Conservation (phyloP, 2,329 filamentous ascomycete genomes). For the Hypoxylon sp. region DNA sequence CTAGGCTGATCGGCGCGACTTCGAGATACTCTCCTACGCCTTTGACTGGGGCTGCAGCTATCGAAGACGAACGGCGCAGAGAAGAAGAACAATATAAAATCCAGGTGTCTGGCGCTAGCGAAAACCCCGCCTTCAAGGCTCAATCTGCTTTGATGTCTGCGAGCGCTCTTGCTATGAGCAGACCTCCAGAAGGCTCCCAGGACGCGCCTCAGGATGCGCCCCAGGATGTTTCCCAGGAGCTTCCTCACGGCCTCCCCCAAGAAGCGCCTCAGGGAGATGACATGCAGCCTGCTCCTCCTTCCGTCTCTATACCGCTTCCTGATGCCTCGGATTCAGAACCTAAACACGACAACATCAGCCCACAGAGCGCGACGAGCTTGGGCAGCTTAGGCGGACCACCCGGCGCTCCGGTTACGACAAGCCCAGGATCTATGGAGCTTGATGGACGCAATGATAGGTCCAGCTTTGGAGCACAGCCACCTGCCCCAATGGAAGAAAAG, state of each 20-base stretch:
- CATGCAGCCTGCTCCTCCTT: conserved; percentile 42
- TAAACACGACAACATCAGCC: conserved; percentile 60
- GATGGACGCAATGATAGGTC: conserved; percentile 60
- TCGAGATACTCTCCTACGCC: conserved; percentile 62
- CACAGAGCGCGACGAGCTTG: conserved; percentile 60
- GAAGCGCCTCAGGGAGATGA: conserved; percentile 60
- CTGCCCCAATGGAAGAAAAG: conserved; percentile 67
- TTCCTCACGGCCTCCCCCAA: conserved; percentile 54
- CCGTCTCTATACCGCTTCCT: conserved; percentile 53
- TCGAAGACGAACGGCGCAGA: conserved; percentile 68
- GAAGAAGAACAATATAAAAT: conserved; percentile 62
- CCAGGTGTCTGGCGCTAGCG: conserved; percentile 63
- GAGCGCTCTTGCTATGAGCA: conserved; percentile 68
- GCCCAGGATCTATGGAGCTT: conserved; percentile 69
- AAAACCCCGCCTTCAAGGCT: conserved; percentile 69
- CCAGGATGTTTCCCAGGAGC: conserved; percentile 25
- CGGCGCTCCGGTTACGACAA: conserved; percentile 62
- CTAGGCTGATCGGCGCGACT: conserved; percentile 62
- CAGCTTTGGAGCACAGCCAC: conserved; percentile 58
- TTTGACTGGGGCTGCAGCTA: conserved; percentile 68
- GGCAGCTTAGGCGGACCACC: conserved; percentile 61
- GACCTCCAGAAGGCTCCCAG: conserved; percentile 66
- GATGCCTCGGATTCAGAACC: conserved; percentile 49
- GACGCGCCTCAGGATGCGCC: conserved; percentile 26
- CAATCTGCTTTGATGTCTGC: conserved; percentile 70